A percentile compares a stretch with the other conserved stretches of the same genome.
Evolutionary conservation across 768 basidiomycete genomes (phyloP).

Genomic region (Rhizopogon roseolus): DNA sequence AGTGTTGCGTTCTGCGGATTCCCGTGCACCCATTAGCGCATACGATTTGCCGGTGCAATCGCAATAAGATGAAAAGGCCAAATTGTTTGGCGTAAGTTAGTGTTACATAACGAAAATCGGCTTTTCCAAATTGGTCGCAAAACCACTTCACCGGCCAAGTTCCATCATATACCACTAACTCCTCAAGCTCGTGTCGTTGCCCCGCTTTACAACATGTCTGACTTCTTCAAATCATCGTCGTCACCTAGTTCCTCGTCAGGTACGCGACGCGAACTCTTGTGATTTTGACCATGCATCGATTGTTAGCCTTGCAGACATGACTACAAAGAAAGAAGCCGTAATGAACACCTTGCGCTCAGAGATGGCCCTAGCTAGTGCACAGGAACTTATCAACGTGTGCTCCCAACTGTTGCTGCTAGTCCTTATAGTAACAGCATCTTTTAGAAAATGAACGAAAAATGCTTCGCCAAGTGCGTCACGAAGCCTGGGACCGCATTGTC

Average conservation of each 20-base stretch:
- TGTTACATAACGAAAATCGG: no score
- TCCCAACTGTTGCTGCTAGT: background rate
- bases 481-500: slow-evolving; percentile 71
- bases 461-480: slow-evolving; percentile 70
- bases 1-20: slow-evolving; percentile 45
- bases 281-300: background rate
- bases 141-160: background rate
- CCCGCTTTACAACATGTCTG: slow-evolving; percentile 36
- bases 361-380: slow-evolving; percentile 68
- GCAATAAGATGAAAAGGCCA: background rate
- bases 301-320: slow-evolving; percentile 25
- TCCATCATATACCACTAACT: no score
- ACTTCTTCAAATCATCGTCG: slow-evolving; percentile 44
- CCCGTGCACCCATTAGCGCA: slow-evolving; percentile 59
- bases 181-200: background rate
- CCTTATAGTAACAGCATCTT: background rate
- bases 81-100: no score
- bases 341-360: slow-evolving; percentile 67
- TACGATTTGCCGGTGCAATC: background rate
- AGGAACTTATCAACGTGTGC: slow-evolving; percentile 73
- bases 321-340: slow-evolving; percentile 36
- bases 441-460: slow-evolving; percentile 78
- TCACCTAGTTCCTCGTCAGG: slow-evolving; percentile 27
- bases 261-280: background rate
- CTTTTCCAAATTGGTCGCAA: no score